Evolutionary conservation across 768 basidiomycete genomes (phyloP), one percentile per base, ranked within the genome.

Genomic region (Suillus plorans): DNA sequence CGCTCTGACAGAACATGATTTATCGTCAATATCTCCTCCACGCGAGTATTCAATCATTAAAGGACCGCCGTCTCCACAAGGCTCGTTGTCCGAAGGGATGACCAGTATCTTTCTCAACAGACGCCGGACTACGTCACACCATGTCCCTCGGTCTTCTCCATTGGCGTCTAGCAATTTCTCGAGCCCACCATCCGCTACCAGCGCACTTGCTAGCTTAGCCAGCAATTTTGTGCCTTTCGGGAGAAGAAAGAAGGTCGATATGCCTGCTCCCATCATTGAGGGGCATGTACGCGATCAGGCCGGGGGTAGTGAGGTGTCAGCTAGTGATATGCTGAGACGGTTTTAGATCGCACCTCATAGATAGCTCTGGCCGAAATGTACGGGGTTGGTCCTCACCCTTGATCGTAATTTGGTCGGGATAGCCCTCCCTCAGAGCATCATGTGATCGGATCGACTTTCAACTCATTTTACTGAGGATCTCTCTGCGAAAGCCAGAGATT

Each of bases 151-250:
- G 34, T 70, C 82, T 10, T 87, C 86, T 34, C 80, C 84, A 10
- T 73, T 86, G 49, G 78, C 76, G 9, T 69, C 74, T 28, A 64
- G 66, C 41, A 59, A 59, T 16, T 37, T 58, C 12, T 62, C 63
- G 57, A 36, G 7, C 59, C 45, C 41, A 41, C 75, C 80, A 49
- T 82, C 82, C 5, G 81, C 86, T 6, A 80, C 83, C 14, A 81
- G 82, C 45, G 82, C 88, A 13, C 71, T 89, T 22, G 85, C 86
- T 13, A 85, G 77, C 64, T 76, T 89, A 57, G 87, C 87, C 5
- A 87, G 80, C 57, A 89, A 83, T 73, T 89, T 85, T 86, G 83
- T 86, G 61, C 76, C 86, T 2, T 89, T 90, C 71, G 86, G 87
- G 37, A 80, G 86, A 60, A 85, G 81, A 74, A 87, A 83, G 72